Evolutionary conservation across 2,329 filamentous ascomycete genomes (phyloP).

Genomic region (Xylaria sp.): DNA sequence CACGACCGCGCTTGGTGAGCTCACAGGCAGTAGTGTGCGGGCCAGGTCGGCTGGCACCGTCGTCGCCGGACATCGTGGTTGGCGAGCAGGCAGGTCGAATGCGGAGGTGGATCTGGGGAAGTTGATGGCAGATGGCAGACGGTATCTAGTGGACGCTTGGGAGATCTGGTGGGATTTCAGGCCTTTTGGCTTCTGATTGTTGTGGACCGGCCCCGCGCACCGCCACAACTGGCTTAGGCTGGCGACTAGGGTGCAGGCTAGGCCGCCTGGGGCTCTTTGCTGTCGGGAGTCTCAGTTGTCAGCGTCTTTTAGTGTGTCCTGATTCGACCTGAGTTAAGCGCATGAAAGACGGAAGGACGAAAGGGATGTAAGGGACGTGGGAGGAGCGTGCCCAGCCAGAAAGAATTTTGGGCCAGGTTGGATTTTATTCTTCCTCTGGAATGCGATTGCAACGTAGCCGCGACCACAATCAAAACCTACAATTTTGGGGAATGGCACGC

Average conservation of each 20-base stretch:
- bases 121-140: constrained; percentile 19
- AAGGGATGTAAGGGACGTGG: neutral
- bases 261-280: neutral
- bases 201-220: constrained; percentile 28
- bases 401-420: too few species aligned
- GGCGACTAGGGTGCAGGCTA: constrained; percentile 3
- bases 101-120: constrained; percentile 32
- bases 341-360: neutral
- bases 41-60: constrained; percentile 15
- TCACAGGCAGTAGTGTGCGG: constrained; percentile 6
- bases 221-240: constrained; percentile 25
- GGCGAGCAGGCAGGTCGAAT: constrained; percentile 17
- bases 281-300: neutral
- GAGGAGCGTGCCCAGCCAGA: too few species aligned
- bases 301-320: constrained; percentile 4
- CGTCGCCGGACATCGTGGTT: constrained; percentile 27
- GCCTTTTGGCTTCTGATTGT: constrained; percentile 21
- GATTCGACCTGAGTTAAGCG: neutral
- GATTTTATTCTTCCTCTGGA: too few species aligned
- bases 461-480: neutral
- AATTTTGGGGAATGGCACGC: neutral
- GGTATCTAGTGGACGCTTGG: neutral
- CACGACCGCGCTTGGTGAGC: neutral
- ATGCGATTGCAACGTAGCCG: neutral
- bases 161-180: constrained; percentile 14